These are phyloP conservation scores for Plasmodium knowlesi DNA, from an alignment of 169 alveolate species.

Conservation along the genomic window DNA sequence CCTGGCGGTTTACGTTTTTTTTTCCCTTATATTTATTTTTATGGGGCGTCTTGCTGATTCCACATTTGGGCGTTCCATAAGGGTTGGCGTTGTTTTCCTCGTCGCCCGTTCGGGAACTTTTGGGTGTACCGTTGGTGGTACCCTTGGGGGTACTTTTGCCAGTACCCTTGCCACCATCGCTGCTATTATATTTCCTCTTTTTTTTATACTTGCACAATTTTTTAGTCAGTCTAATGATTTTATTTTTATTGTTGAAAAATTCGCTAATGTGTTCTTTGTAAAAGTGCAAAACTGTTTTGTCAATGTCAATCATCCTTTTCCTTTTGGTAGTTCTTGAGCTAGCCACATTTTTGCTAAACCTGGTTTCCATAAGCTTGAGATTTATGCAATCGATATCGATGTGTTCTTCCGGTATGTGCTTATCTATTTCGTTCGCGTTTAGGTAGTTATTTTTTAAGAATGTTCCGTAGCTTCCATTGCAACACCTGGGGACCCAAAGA, in stretches of 20 bases:
- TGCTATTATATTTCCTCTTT: slow-evolving; percentile 59
- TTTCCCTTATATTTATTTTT: slow-evolving; percentile 3
- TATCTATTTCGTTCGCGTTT: slow-evolving; percentile 51
- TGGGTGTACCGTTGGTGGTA: background rate
- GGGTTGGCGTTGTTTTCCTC: background rate
- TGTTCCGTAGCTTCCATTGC: slow-evolving; percentile 70
- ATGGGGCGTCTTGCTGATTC: background rate
- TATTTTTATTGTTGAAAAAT: slow-evolving; percentile 63
- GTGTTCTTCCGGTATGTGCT: slow-evolving; percentile 51
- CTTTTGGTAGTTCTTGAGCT: slow-evolving; percentile 75
- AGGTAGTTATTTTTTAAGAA: slow-evolving; percentile 58
- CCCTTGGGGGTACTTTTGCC: background rate
- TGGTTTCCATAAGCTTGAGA: slow-evolving; percentile 65
- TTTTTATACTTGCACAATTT: slow-evolving; percentile 70
- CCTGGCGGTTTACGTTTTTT: background rate
- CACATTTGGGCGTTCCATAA: background rate
- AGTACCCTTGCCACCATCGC: background rate
- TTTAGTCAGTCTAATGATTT: slow-evolving; percentile 63
- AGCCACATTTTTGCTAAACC: slow-evolving; percentile 74
- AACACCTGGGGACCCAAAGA: slow-evolving; percentile 74
- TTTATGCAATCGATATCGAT: slow-evolving; percentile 72
- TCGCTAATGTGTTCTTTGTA: slow-evolving; percentile 75
- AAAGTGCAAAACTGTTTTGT: slow-evolving; percentile 69
- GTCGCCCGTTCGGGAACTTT: background rate
- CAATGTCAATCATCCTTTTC: slow-evolving; percentile 76